Evolutionary conservation across 2,329 filamentous ascomycete species (phyloP).

Genomic region (Cyanodermella asteris): DNA sequence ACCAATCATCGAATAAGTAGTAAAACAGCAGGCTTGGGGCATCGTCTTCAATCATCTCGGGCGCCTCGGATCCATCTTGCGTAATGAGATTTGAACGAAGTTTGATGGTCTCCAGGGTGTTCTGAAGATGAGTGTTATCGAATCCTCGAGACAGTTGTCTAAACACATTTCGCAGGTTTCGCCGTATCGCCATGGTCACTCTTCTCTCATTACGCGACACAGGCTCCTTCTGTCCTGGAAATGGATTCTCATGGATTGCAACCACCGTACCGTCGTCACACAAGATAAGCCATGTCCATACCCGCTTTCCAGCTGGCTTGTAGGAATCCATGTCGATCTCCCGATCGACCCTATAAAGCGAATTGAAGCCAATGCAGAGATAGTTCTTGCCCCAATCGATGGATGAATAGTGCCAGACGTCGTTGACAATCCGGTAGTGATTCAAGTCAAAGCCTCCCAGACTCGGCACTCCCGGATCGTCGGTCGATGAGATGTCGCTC

Average conservation of each 20-base stretch:
- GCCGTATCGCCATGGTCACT: constrained; percentile 20
- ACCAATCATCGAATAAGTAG: constrained; percentile 47
- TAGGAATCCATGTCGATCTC: constrained; percentile 7
- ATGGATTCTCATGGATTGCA: constrained; percentile 42
- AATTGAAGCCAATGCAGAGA: constrained; percentile 52
- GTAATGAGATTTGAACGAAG: constrained; percentile 16
- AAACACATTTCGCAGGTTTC: constrained; percentile 40
- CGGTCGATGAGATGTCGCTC: constrained; percentile 2
- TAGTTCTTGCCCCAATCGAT: constrained; percentile 46
- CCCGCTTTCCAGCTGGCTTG: constrained; percentile 26
- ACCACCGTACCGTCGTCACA: constrained; percentile 50
- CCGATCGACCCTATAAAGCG: constrained; percentile 24
- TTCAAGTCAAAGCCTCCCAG: constrained; percentile 4
- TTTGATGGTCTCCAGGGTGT: constrained; percentile 26
- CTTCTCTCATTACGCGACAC: constrained; percentile 11
- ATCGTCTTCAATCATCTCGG: constrained; percentile 23
- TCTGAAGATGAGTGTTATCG: constrained; percentile 22
- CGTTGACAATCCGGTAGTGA: constrained; percentile 36
- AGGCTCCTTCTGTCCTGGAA: constrained; percentile 23
- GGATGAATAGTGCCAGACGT: constrained; percentile 56
- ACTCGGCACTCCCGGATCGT: background rate
- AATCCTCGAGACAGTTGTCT: constrained; percentile 35
- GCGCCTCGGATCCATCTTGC: constrained; percentile 13
- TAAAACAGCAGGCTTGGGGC: constrained; percentile 41
- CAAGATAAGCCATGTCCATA: constrained; percentile 53